Conservation (phyloP, 257 asterid species). For the Linaria vulgaris region DNA sequence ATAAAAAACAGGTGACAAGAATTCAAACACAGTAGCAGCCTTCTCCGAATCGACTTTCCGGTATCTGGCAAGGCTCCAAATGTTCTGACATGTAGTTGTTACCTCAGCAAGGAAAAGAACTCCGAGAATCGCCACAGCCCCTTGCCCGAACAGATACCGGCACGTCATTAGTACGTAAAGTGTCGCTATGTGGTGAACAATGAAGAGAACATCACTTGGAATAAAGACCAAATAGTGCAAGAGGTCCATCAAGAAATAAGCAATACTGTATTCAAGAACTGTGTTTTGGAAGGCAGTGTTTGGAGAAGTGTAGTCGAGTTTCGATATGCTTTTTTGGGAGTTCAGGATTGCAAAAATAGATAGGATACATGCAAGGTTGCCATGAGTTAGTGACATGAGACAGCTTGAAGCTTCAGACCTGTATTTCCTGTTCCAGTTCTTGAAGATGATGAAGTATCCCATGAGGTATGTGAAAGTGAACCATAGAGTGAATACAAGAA, state of each 20-base stretch:
- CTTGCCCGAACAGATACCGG: conserved; percentile 52
- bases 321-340: conserved; percentile 27
- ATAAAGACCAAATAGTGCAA: conserved; percentile 51
- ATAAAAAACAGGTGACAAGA: conserved; percentile 60
- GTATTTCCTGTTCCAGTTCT: conserved; percentile 49
- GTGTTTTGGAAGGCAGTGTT: conserved; percentile 50
- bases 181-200: conserved; percentile 70
- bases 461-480: conserved; percentile 45
- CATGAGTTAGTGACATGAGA: conserved; percentile 64
- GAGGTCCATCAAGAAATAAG: conserved; percentile 64
- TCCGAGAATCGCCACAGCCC: conserved; percentile 56
- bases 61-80: conserved; percentile 66
- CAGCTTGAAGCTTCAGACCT: conserved; percentile 69
- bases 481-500: conserved; percentile 41
- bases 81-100: conserved; percentile 69
- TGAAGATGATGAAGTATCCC: conserved; percentile 48
- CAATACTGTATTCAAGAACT: conserved; percentile 67
- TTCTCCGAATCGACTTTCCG: conserved; percentile 38
- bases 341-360: conserved; percentile 41
- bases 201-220: conserved; percentile 59
- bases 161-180: conserved; percentile 70
- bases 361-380: conserved; percentile 52
- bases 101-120: conserved; percentile 67
- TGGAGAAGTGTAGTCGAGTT: conserved; percentile 34
- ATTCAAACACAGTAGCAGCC: conserved; percentile 47